Evolutionary conservation across 176 grass and related monocot species (phyloP), one percentile per base, ranked within the genome.

Genomic region (Secale cereale): DNA sequence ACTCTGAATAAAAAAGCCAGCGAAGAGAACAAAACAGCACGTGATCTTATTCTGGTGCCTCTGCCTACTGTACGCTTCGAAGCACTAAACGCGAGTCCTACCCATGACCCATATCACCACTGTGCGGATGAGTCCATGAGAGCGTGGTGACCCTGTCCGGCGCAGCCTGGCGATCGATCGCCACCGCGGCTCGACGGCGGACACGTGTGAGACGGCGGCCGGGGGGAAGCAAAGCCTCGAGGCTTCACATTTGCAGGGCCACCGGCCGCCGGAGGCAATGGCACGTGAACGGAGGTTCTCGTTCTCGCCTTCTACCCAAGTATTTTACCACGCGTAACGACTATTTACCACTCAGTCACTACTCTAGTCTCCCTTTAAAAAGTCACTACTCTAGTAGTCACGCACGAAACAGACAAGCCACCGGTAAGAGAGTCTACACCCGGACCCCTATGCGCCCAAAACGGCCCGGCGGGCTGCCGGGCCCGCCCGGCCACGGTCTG

Each of bases 41-140:
- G 86, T 72, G 81, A 73, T 63, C 32, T 0, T 29, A 78, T 78
- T 78, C 29, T 27, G 28, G 74, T 32, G 28, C 2, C 46, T 14
- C 46, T 14, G 48, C 6, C 5, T 15, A 78, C 36, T 70, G 73
- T 16, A 10, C 4, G 3, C 71, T 41, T 78, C 33, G 66, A 69
- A 13, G 60, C 45, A 87, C 61, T 22, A 19, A 78, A 70, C 35
- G 74, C 37, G 81, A 81, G 82, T 85, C 48, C 36, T 43, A n/a
- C 70, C 77, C 82, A 89, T 76, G 78, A n/a, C 70, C 77, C 82
- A 89, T 76, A 83, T 78, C 62, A 17, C 36, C 10, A 36, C 22
- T 5, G 86, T 16, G 70, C 70, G 17, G 28, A 65, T 37, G 54
- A 3, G 27, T 59, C 30, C 50, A 56, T 35, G 75, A 8, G 72